Base-by-base conservation (phyloP, 2,329 filamentous ascomycete genomes). In the Didymella sp. region DNA sequence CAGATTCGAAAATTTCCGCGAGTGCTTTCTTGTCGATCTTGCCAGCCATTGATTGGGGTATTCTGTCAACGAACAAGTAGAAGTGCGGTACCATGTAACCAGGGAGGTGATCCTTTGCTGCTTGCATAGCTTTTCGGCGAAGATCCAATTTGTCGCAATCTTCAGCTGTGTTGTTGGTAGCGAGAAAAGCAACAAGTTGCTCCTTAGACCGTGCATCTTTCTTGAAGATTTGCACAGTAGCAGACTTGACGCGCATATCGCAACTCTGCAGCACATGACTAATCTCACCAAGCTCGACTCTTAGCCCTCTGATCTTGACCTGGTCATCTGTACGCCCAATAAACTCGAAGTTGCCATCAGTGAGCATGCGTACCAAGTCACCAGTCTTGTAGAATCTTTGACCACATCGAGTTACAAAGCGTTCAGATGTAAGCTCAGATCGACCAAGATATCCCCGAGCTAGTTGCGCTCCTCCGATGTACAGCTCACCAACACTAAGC, bases 381-480 rank as follows among this genome's bases (percentile, higher is more conserved):
- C 76, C 76, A 49, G 67, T 76, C 46, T 70, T 75, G 54, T 77
- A 78, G 56, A 76, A 72, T 25, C 69, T 67, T 37, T 73, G 69
- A 0, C 70, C 70, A 51, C 66, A 62, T 28, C 60, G 61, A 8
- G 54, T 50, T 7, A 76, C 62, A 37, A 77, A 77, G 27, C 59
- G 65, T 6, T 74, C 63, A 4, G 62, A 54, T 2, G 73, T 76
- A 8, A 77, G 67, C 38, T 67, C 58, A 8, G 62, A 6, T 19
- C 74, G 76, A 35, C 76, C 70, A 51, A 79, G 67, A 51, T 82
- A 82, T 12, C 76, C 79, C 35, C 77, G 68, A 17, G 79, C 80
- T 4, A 82, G 66, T 60, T 81, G 80, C 9, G 75, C 69, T 11
- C 80, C 80, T 37, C 78, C 77, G 43, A 82, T 78, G 42, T 76